These are phyloP conservation scores for Chenopodium album DNA, from an alignment of 148 eudicot species.

Conservation along the genomic window DNA sequence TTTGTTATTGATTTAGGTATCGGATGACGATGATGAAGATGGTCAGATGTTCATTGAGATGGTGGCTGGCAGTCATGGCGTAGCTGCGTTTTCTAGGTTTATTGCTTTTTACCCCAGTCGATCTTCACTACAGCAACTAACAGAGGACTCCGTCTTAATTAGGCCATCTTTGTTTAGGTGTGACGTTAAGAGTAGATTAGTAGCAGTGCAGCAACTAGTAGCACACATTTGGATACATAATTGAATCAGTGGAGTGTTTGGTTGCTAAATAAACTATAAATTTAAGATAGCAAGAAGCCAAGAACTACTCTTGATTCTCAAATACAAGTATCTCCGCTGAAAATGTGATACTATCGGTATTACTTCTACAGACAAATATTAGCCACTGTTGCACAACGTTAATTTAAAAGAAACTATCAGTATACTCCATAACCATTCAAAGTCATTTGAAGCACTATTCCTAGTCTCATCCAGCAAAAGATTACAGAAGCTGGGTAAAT, in stretches of 20 bases:
- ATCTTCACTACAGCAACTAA: too few relatives aligned
- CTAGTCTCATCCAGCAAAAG: constrained; percentile 1
- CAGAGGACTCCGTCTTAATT: too few relatives aligned
- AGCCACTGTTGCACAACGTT: background rate
- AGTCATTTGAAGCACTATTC: background rate
- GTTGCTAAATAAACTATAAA: background rate
- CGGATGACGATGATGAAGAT: too few relatives aligned
- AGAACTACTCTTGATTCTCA: background rate
- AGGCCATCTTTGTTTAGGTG: too few relatives aligned
- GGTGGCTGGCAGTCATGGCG: too few relatives aligned
- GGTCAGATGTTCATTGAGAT: too few relatives aligned
- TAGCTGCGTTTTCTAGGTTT: too few relatives aligned
- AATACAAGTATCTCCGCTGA: background rate
- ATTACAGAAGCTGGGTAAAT: constrained; percentile 6
- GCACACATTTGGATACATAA: background rate
- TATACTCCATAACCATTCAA: background rate
- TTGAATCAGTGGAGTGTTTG: background rate
- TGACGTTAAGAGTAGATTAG: too few relatives aligned
- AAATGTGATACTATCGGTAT: background rate
- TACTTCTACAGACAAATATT: background rate
- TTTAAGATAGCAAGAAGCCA: background rate
- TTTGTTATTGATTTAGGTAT: too few relatives aligned
- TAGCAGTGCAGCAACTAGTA: background rate
- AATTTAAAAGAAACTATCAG: constrained; percentile 2
- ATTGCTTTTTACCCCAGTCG: too few relatives aligned